Conservation (phyloP, 768 basidiomycete species). For the Tulasnella sp. region DNA sequence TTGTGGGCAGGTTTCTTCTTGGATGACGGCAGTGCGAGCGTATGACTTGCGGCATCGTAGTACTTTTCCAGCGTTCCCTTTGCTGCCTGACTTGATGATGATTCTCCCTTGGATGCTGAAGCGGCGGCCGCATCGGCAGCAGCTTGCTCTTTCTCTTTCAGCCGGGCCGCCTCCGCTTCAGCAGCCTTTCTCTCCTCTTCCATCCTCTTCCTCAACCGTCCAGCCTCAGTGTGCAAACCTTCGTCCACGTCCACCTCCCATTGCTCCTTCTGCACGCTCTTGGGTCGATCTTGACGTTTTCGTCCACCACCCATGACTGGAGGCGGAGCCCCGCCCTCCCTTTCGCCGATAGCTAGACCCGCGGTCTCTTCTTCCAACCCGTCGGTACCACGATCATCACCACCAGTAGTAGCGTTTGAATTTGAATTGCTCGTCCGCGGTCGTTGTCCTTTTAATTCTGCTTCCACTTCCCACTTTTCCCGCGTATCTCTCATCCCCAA, state of each 20-base stretch:
- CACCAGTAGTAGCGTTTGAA: neutral
- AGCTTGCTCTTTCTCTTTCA: neutral
- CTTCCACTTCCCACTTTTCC: slow-evolving; percentile 77
- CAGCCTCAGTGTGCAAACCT: slow-evolving; percentile 70
- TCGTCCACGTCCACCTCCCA: slow-evolving; percentile 81
- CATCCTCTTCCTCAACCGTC: slow-evolving; percentile 48
- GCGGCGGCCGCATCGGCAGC: slow-evolving; percentile 38
- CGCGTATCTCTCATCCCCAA: slow-evolving; percentile 69
- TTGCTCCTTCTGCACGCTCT: slow-evolving; percentile 52
- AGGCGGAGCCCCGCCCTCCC: neutral
- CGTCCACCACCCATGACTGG: slow-evolving; percentile 17
- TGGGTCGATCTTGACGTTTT: slow-evolving; percentile 8
- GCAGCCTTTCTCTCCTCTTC: neutral
- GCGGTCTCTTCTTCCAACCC: slow-evolving; percentile 10
- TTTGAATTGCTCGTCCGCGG: neutral
- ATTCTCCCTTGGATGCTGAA: neutral
- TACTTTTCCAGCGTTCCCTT: slow-evolving; percentile 52
- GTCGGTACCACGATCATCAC: neutral
- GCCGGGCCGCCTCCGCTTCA: neutral
- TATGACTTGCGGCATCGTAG: slow-evolving; percentile 53
- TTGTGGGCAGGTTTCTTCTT: slow-evolving; percentile 25
- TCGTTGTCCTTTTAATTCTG: slow-evolving; percentile 46
- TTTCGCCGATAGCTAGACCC: slow-evolving; percentile 14
- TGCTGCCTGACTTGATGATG: slow-evolving; percentile 29
- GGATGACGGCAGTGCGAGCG: slow-evolving; percentile 63